Base-by-base conservation (phyloP, 2,329 filamentous ascomycete genomes). In the Botrytis aclada region DNA sequence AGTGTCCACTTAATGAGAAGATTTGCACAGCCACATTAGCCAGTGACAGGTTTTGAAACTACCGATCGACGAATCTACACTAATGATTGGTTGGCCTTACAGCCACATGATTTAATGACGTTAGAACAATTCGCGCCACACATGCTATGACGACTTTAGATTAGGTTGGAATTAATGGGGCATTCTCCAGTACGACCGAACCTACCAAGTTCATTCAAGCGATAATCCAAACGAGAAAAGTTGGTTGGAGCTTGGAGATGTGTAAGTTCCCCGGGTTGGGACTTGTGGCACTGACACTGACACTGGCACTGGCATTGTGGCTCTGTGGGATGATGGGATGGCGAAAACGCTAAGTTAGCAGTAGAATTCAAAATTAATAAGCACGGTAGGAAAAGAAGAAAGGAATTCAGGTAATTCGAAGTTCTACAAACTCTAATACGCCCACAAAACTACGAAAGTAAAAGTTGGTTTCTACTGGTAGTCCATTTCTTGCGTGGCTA, bases 91-190 rank as follows among this genome's bases (percentile, higher is more conserved):
- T n/a, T 14, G 34, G 45, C 60, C 60, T 43, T 65, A 65, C 22
- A 65, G 69, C 60, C 69, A 54, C 60, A 65, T 6, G 1, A 18
- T 18, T 29, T 4, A 37, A 71, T 71, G 60, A 43, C 69, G 60
- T 65, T 41, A 56, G 43, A 47, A 20, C 14, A 29, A 43, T 20
- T 51, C 29, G 45, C 37, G 45, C 60, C 43, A 62, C 56, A 56
- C 4, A n/a, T 64, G 20, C 18, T 64, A 71, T 71, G 69, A 71
- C 69, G 69, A 71, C 60, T 64, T 47, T 39, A n/a, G 45, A 71
- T 65, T 64, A 41, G 43, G 32, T 47, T 39, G 32, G 60, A 25
- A 54, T n/a, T 39, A 32, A 29, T 22, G n/a, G 41, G 66, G 54
- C 58, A 32, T 37, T 25, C 4, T 12, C 5, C 16, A 12, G 25